Conservation (phyloP, 306 rosid species). For the Lathyrus oleraceus region DNA sequence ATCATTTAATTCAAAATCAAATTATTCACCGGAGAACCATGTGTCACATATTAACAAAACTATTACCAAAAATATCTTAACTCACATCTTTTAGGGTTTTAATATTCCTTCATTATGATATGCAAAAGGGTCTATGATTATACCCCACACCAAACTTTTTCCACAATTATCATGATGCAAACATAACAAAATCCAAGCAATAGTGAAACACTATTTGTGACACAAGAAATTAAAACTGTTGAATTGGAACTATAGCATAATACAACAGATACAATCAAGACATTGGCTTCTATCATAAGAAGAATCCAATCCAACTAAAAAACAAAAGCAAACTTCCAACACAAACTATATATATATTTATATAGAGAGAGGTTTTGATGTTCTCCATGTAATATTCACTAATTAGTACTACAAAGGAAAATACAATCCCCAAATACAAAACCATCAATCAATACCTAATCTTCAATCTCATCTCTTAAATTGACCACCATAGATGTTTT, state of each 20-base stretch:
- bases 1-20: too few species aligned
- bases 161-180: slow-evolving; percentile 16
- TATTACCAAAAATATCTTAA: too few species aligned
- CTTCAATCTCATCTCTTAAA: slow-evolving; percentile 29
- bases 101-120: neutral
- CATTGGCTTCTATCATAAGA: slow-evolving; percentile 1
- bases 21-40: too few species aligned
- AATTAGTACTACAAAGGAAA: slow-evolving; percentile 52
- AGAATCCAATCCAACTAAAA: slow-evolving; percentile 25
- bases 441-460: slow-evolving; percentile 33
- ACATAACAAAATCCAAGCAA: slow-evolving; percentile 3
- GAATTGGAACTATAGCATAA: slow-evolving; percentile 24
- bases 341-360: slow-evolving; percentile 37
- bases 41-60: too few species aligned
- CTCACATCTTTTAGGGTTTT: neutral
- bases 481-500: slow-evolving; percentile 43
- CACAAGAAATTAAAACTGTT: slow-evolving; percentile 21
- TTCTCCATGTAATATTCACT: slow-evolving; percentile 45
- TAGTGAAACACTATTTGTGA: neutral
- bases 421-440: slow-evolving; percentile 41
- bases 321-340: slow-evolving; percentile 34
- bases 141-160: neutral
- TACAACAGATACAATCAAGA: slow-evolving; percentile 11
- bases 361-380: slow-evolving; percentile 37
- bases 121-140: neutral